Conservation (phyloP, 768 basidiomycete genomes). For the Phylloporus sp. region DNA sequence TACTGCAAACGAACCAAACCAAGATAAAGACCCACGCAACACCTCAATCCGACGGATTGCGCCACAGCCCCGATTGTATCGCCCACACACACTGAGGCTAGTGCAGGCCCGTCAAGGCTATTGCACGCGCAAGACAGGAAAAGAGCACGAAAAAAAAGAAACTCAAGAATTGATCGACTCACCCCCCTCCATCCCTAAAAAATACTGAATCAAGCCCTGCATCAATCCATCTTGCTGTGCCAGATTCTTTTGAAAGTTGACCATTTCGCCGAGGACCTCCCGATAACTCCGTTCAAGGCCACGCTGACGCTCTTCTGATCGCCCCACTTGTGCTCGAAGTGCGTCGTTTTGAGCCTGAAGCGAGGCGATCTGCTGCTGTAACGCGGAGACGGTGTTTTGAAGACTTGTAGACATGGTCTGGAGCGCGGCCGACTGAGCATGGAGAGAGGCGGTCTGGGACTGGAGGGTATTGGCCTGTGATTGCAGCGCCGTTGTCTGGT, state of each 20-base stretch:
- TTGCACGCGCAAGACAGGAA: no score
- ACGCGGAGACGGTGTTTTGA: slow-evolving; percentile 22
- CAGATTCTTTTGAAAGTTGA: slow-evolving; percentile 66
- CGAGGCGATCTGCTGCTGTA: slow-evolving; percentile 27
- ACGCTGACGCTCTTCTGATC: slow-evolving; percentile 49
- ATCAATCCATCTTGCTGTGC: slow-evolving; percentile 82
- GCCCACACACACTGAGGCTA: neutral
- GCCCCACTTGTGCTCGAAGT: slow-evolving; percentile 27
- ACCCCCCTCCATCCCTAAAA: slow-evolving; percentile 66
- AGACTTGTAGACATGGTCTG: slow-evolving; percentile 29
- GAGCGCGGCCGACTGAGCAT: slow-evolving; percentile 31
- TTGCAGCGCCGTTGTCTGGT: slow-evolving; percentile 24
- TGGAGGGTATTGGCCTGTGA: slow-evolving; percentile 27
- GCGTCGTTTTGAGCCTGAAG: slow-evolving; percentile 29
- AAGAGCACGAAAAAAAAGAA: no score
- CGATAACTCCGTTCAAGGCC: slow-evolving; percentile 62
- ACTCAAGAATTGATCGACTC: slow-evolving; percentile 26
- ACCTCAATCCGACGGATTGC: neutral
- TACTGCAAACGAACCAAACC: neutral
- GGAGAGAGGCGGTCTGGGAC: slow-evolving; percentile 31
- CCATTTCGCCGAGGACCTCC: slow-evolving; percentile 65
- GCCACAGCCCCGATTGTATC: neutral
- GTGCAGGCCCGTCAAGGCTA: no score
- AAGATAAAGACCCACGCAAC: neutral
- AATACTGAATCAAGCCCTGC: slow-evolving; percentile 77